Conservation (phyloP, 495 filamentous ascomycete genomes). For the Bryoglossum gracile region DNA sequence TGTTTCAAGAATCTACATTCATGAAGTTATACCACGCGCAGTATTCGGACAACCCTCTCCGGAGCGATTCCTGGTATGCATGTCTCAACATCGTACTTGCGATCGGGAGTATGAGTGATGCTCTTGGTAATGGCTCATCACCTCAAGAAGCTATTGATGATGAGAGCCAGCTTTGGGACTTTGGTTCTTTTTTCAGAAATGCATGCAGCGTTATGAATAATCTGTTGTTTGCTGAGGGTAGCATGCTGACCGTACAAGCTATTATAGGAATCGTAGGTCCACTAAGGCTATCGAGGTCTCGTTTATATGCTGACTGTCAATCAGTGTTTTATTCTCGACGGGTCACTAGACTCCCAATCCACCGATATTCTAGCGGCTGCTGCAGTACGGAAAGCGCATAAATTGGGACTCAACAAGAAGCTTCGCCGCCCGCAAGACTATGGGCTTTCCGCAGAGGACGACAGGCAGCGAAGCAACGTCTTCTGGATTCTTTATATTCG, state of each 20-base stretch:
- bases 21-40: neutral
- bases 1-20: neutral
- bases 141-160: neutral
- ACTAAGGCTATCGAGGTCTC: neutral
- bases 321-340: neutral
- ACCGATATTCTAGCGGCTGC: conserved; percentile 5
- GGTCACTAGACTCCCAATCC: conserved; percentile 5
- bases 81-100: neutral
- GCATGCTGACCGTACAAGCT: neutral
- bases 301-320: neutral
- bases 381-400: conserved; percentile 25
- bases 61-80: neutral
- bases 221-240: neutral
- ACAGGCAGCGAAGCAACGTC: conserved; percentile 27
- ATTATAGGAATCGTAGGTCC: neutral
- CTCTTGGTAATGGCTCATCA: neutral
- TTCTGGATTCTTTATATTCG: conserved; percentile 31
- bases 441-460: conserved; percentile 17
- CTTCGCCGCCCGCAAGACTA: neutral
- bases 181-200: neutral
- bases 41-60: neutral
- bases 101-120: neutral
- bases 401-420: conserved; percentile 29
- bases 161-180: neutral
- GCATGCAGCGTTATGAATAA: neutral